Evolutionary conservation across 1,139 yeast species (phyloP), one percentile per base, ranked within the genome.

Genomic region (Debaryomyces nepalensis): DNA sequence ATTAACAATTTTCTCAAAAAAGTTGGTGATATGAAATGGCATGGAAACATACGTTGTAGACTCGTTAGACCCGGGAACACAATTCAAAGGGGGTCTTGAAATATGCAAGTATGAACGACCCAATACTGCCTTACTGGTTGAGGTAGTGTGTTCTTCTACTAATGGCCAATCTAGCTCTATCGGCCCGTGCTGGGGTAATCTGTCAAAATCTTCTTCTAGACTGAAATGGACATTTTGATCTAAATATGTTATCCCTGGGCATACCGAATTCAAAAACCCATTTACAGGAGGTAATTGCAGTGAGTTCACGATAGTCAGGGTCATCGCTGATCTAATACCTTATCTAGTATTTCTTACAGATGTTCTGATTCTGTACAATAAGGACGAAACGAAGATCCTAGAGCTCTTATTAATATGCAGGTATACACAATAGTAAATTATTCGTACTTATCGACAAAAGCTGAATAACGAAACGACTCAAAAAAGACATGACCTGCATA

Each of bases 11-110:
- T 59, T 53, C 20, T 55, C 49, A 49, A 73, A 72, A 26, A 62
- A 46, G 34, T 55, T 55, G 27, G 68, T 62, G n/a, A 73, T 59
- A 49, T 73, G 77, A 45, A 58, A 61, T 1, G 77, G 77, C 26
- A 70, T 50, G 5, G 75, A 65, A 3, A 73, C 75, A 44, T 73
- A 72, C 2, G 77, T 73, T 12, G 68, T 67, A 9, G 75, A 66
- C 44, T 73, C 78, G 26, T 62, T 60, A 4, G 61, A 52, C 3
- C 52, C 52, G n/a, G 38, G 43, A 6, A 18, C 37, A 9, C 46
- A 45, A 20, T 54, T 46, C 36, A 71, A 53, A 2, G 69, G 68
- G 2, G 77, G 77, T 24, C 77, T 47, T 12, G 75, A 63, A 11
- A 73, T 58, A 46, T 72, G 68, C 45, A 73, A 55, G 46, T 72